Base-by-base conservation (phyloP, 805 yeast species). In the Saturnispora ahearnii region DNA sequence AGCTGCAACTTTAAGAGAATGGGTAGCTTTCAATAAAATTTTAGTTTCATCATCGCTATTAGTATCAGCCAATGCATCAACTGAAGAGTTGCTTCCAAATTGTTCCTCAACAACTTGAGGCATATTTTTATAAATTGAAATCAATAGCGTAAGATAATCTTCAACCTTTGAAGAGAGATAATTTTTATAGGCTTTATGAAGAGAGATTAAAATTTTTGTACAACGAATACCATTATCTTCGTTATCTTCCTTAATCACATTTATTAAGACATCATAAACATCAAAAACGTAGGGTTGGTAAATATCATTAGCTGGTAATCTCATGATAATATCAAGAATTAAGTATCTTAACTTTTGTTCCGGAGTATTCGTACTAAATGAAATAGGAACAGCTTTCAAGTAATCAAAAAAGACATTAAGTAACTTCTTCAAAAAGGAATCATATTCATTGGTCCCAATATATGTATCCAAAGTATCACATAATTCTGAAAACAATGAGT, bases 161-260 rank as follows among this genome's bases (percentile, higher is more conserved):
- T 78, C 82, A 2, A 91, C 96, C 56, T 82, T 81, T 15, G 80
- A 89, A 15, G 75, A 71, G 47, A 90, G 68, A 24, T 73, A 70
- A 12, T 74, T 62, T 68, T 87, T 91, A 69, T 85, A 91, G 1
- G 90, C 79, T 63, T 93, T 85, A 69, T 90, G 96, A 44, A 91
- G 69, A 30, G 84, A 78, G 15, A 97, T 87, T 45, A 90, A 74
- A 49, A 88, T 82, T 62, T 87, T 89, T 84, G 93, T 81, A 64
- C 95, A 84, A 46, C 88, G 72, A 1, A 89, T 87, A 46, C 98
- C 98, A 63, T 93, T 93, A 53, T 90, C 97, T 65, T 95, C 99
- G 63, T 93, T 93, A 61, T 95, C 99, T 13, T 69, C 72, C 18
- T 76, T 78, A 51, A 91, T 70, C 12, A 84, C 69, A 22, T 70